Base-by-base conservation (phyloP, 441 rosid species). In the Kokia cookei region DNA sequence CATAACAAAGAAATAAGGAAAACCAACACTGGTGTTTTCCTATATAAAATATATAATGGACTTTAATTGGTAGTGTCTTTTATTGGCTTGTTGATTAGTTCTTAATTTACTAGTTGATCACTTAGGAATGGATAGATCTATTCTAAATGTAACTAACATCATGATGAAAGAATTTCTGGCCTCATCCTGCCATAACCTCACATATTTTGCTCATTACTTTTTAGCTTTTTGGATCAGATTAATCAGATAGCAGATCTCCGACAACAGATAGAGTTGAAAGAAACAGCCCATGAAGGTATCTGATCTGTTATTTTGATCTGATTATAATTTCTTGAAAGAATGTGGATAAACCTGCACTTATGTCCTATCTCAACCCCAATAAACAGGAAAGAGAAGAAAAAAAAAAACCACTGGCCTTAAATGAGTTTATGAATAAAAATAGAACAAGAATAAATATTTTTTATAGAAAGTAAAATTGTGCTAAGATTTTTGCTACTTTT, bases 281-380 rank as follows among this genome's bases (percentile, higher is more conserved):
- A 93, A 85, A 86, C 74, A 51, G 74, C 90, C 69, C 79, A 81
- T 78, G 93, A 87, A 86, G 98, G 98, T 95, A 80, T 69, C 61
- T 43, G 10, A 43, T 43, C 47, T 57, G 73, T 71, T 45, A 70
- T 45, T 73, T 75, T 55, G 10, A 59, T 76, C 35, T 29, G 53
- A 26, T 43, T 43, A 43, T 50, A 19, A 19, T 70, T 63, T 73
- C 15, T 75, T 11, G n/a, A 48, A 57, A 42, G 0, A 43, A 43
- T 48, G 8, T 65, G 12, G 22, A 37, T 54, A 63, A 70, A 37
- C 51, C 63, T 37, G 12, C 37, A 37, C 35, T 12, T 10, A 12
- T 11, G 57, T 37, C 37, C 14, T 1, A 70, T 12, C 26, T 40
- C 19, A 54, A 40, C 63, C 63, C 12, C 0, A 13, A 37, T 54